phyloP scores from a whole-genome alignment of 352 stramenopile genomes.

The Globisporangium recalcitrans region DNA sequence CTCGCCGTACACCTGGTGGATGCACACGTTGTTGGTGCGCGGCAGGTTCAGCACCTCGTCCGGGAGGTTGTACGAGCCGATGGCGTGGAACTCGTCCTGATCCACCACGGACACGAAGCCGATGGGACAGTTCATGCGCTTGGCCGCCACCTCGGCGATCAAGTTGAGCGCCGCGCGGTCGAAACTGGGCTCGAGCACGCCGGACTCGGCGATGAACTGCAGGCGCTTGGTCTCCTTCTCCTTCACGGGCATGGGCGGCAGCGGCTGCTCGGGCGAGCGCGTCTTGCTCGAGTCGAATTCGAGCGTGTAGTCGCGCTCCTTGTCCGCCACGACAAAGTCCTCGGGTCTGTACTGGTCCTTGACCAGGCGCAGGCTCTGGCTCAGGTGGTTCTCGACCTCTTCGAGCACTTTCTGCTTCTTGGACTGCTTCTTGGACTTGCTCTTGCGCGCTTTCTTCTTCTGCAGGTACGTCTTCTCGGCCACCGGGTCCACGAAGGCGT shows the following conservation, averaged over 20 bases:
- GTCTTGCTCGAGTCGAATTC: conserved; percentile 36
- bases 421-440: conserved; percentile 5
- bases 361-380: conserved; percentile 17
- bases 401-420: conserved; percentile 36
- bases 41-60: conserved; percentile 22
- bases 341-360: conserved; percentile 18
- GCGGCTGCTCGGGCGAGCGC: conserved; percentile 27
- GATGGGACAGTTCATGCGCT: conserved; percentile 47
- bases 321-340: conserved; percentile 10
- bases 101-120: conserved; percentile 61
- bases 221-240: conserved; percentile 43
- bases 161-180: conserved; percentile 47
- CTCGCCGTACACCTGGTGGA: conserved; percentile 53
- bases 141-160: conserved; percentile 47
- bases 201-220: conserved; percentile 38
- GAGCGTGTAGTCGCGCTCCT: conserved; percentile 38
- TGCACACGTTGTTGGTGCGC: conserved; percentile 52
- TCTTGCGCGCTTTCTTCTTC: conserved; percentile 4
- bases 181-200: conserved; percentile 34
- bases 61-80: conserved; percentile 42
- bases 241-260: conserved; percentile 32
- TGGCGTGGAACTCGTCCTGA: conserved; percentile 39
- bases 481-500: conserved; percentile 12
- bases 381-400: conserved; percentile 43
- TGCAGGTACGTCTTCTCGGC: conserved; percentile 3